Conservation (phyloP, 108 stramenopile species). For the Stephanodiscus triporus region DNA sequence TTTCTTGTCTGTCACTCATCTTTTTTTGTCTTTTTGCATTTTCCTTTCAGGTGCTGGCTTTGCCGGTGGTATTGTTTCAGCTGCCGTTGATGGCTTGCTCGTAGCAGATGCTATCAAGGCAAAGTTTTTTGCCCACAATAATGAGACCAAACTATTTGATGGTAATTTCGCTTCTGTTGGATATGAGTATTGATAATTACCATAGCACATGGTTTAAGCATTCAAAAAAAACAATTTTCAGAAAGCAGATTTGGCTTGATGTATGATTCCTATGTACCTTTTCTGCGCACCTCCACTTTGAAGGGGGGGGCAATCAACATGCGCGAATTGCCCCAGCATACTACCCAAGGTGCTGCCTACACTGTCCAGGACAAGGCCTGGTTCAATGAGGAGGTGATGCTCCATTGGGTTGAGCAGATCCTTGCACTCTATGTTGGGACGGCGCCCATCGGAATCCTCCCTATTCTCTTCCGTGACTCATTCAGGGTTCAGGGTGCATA, state of each 20-base stretch:
- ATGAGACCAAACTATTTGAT: slow-evolving; percentile 2
- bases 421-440: no score
- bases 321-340: neutral
- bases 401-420: no score
- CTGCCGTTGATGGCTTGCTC: slow-evolving; percentile 91
- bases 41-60: slow-evolving; percentile 84
- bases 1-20: neutral
- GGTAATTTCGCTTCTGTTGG: slow-evolving; percentile 12
- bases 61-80: slow-evolving; percentile 96
- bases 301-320: neutral
- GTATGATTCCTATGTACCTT: no score
- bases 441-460: slow-evolving; percentile 6
- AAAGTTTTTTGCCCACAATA: slow-evolving; percentile 34
- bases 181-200: slow-evolving; percentile 34
- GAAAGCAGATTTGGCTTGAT: no score
- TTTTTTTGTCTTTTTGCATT: neutral
- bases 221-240: no score
- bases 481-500: slow-evolving; percentile 12
- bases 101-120: slow-evolving; percentile 83
- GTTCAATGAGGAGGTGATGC: no score
- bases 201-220: no score
- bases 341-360: no score
- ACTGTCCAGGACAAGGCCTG: no score
- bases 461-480: slow-evolving; percentile 25
- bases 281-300: no score